phyloP scores from a whole-genome alignment of 1,139 yeast species.

The Meyerozyma carpophila region DNA sequence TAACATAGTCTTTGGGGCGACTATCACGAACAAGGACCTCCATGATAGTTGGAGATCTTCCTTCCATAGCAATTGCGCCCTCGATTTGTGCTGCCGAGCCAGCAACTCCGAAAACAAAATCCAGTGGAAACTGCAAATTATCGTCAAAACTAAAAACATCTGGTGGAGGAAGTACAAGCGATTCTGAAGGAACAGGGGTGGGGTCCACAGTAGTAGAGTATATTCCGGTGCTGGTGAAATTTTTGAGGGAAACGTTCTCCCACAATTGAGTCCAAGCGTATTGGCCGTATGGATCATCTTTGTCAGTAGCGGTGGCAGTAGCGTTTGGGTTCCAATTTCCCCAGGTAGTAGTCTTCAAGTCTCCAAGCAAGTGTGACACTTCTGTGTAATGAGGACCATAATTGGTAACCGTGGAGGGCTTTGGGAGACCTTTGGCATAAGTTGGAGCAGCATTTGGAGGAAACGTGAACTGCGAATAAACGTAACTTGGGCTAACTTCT shows the following conservation, averaged over 20 bases:
- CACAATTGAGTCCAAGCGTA: slow-evolving; percentile 18
- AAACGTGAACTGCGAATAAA: background rate
- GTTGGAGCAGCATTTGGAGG: slow-evolving; percentile 6
- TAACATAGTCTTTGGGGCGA: slow-evolving; percentile 17
- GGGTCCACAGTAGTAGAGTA: slow-evolving; percentile 17
- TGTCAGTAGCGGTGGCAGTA: slow-evolving; percentile 13
- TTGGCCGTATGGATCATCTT: slow-evolving; percentile 17
- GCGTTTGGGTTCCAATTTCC: slow-evolving; percentile 13
- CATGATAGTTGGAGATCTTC: slow-evolving; percentile 27
- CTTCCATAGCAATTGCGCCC: slow-evolving; percentile 30
- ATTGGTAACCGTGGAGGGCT: slow-evolving; percentile 5
- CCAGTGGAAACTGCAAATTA: slow-evolving; percentile 14
- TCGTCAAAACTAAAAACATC: slow-evolving; percentile 13
- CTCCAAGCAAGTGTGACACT: slow-evolving; percentile 9
- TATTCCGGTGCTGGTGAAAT: slow-evolving; percentile 13
- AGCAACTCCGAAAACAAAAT: slow-evolving; percentile 20
- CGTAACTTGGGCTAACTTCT: background rate
- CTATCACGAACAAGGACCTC: slow-evolving; percentile 13
- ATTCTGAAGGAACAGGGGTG: slow-evolving; percentile 15
- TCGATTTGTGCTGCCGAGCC: slow-evolving; percentile 29
- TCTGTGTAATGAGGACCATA: slow-evolving; percentile 12
- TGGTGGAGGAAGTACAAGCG: slow-evolving; percentile 16
- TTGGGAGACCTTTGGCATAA: slow-evolving; percentile 8
- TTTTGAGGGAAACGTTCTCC: slow-evolving; percentile 11
- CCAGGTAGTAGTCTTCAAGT: slow-evolving; percentile 13